A percentile compares a stretch with the other conserved stretches of the same genome.
Evolutionary conservation across 768 basidiomycete genomes (phyloP).

Genomic region (Mycena rebaudengoi): DNA sequence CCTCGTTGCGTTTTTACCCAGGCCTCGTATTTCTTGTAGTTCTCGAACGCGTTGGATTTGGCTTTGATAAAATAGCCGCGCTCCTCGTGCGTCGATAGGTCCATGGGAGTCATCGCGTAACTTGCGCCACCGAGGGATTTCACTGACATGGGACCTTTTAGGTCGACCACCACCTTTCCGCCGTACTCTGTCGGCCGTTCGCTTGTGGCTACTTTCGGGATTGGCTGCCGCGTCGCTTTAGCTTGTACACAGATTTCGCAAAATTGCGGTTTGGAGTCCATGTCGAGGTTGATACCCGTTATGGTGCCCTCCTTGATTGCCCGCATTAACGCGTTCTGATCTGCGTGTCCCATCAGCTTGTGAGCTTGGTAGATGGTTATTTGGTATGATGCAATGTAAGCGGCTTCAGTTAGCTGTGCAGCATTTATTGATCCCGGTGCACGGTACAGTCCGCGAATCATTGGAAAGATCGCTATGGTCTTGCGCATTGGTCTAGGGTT

Average conservation of each 20-base stretch:
- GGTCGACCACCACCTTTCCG: no score
- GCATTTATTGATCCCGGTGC: not conserved
- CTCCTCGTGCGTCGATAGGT: not conserved
- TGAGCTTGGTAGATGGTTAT: not conserved
- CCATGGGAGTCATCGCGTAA: not conserved
- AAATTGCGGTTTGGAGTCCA: not conserved
- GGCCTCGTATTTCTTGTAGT: not conserved
- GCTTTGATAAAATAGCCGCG: not conserved
- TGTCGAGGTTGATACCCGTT: not conserved
- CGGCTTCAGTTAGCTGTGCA: not conserved
- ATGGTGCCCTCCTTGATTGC: not conserved
- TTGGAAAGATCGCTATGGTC: not conserved
- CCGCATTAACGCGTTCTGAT: not conserved
- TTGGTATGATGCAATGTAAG: not conserved
- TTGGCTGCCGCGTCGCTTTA: not conserved
- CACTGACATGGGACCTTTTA: not conserved
- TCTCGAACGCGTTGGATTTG: not conserved
- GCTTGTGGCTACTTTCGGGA: not conserved
- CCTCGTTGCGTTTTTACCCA: not conserved
- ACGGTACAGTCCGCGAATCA: not conserved
- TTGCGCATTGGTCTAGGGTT: constrained; percentile 13
- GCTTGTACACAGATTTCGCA: not conserved
- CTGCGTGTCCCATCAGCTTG: not conserved
- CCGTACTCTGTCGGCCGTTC: no score
- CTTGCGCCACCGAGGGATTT: not conserved